Base-by-base conservation (phyloP, 2,329 filamentous ascomycete species). In the Nemania sp. region DNA sequence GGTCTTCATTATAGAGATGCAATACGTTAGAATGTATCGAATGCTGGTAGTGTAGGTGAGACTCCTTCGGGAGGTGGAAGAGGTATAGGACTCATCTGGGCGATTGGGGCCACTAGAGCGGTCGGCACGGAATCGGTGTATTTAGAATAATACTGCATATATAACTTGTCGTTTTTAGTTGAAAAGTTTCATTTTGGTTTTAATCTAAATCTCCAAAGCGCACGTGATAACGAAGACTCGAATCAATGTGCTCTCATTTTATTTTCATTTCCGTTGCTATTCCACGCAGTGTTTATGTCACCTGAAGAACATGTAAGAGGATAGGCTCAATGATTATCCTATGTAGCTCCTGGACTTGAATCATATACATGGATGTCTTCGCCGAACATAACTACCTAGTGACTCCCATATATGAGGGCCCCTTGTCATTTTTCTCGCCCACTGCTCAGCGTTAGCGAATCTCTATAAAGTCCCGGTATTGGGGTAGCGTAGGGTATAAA, bases 401-500 rank as follows among this genome's bases (percentile, higher is more conserved):
- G 72, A n/a, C n/a, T 41, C 59, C 61, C 47, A 68, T 66, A 49
- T 72, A 72, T 49, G 77, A 76, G 1, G 80, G 80, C 0, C 78
- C 80, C 3, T 76, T 74, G 12, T 71, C 75, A 58, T 84, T 84
- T 61, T 72, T 79, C 71, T 84, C 81, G 12, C 81, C 81, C 37
- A 84, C 81, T 84, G 49, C 17, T 22, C 19, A 48, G 45, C 36
- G 56, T 75, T 62, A 74, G 69, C n/a, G n/a, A n/a, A n/a, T n/a
- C n/a, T n/a, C n/a, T n/a, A n/a, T n/a, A n/a, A n/a, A n/a, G n/a
- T n/a, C n/a, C n/a, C n/a, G n/a, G n/a, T n/a, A n/a, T n/a, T n/a
- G n/a, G n/a, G n/a, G n/a, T n/a, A n/a, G n/a, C n/a, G n/a, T n/a
- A 28, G 26, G 26, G 28, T 4, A 14, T 4, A 31, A 31, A 14